Base-by-base conservation (phyloP, 345 rosid species). In the Limnanthes douglasii region DNA sequence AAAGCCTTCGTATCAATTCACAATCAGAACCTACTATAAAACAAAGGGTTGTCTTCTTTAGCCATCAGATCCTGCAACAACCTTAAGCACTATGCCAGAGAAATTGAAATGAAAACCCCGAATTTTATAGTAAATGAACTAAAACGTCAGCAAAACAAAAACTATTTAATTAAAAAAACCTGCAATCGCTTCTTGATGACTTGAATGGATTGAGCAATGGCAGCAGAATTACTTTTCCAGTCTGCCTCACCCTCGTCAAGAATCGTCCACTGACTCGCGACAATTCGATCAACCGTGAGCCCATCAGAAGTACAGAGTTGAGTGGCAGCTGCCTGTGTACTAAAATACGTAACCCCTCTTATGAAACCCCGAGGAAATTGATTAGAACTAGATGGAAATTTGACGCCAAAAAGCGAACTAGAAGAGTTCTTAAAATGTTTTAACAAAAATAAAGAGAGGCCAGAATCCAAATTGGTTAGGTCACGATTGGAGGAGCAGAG, bases 221-320 rank as follows among this genome's bases (percentile, higher is more conserved):
- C 92, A 40, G 95, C 78, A 30, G 86, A 83, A 60, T 90, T 95
- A 43, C 95, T 80, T 54, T 61, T 84, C 98, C 98, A 80, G 60
- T 90, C 94, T 48, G 60, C 52, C 39, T 84, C 95, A 29, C 49
- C 57, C 56, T 84, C 98, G 14, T 79, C 81, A 14, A 80, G 59
- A 27, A 90, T 74, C 18, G 69, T 28, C 98, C 95, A 90, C 34
- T 65, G 73, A 47, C 43, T 72, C 34, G 82, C 73, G 36, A 71
- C 57, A 39, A 90, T 80, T 19, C 69, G 60, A 30, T 80, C 94
- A 29, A 90, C 72, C 4, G 94, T 90, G 8, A 80, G 78, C 18
- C 94, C 96, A 49, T 90, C 94, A 32, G 69, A 53, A 15, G 88
- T 84, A 2, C 77, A 59, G 5, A 68, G 60, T 28, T 68, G 71